Evolutionary conservation across 371 early-diverging fungal genomes (phyloP).

Genomic region (Syncephalis fuscata): DNA sequence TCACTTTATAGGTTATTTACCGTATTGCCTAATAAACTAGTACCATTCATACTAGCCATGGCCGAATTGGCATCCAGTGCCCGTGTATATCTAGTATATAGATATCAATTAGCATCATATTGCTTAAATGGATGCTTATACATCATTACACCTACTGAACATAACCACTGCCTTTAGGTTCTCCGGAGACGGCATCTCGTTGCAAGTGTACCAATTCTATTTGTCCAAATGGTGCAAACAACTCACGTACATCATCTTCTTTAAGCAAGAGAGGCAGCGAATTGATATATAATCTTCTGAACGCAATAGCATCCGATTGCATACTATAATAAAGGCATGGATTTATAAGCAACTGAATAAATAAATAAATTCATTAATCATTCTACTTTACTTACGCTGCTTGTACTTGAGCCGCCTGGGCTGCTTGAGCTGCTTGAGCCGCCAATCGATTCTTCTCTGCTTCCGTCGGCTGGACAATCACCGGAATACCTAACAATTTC

Average conservation of each 20-base stretch:
- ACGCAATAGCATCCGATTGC: slow-evolving; percentile 21
- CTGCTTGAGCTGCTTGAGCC: slow-evolving; percentile 27
- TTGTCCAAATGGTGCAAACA: slow-evolving; percentile 80
- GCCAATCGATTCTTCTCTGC: slow-evolving; percentile 82
- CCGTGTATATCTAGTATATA: slow-evolving; percentile 34
- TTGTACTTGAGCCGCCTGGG: slow-evolving; percentile 16
- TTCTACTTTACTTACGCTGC: neutral
- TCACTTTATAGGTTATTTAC: too few species aligned
- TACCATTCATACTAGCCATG: slow-evolving; percentile 71
- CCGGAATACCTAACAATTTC: slow-evolving; percentile 86
- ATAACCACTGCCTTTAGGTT: slow-evolving; percentile 77
- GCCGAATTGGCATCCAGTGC: slow-evolving; percentile 69
- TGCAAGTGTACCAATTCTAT: slow-evolving; percentile 71
- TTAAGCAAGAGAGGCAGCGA: slow-evolving; percentile 65
- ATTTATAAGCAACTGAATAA: neutral
- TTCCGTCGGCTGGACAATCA: slow-evolving; percentile 80
- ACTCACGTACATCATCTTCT: slow-evolving; percentile 62
- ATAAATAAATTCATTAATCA: neutral
- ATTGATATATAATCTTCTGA: slow-evolving; percentile 64
- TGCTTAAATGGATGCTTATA: neutral
- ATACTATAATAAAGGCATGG: neutral
- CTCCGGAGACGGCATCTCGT: slow-evolving; percentile 64
- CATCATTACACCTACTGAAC: slow-evolving; percentile 35
- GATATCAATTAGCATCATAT: neutral
- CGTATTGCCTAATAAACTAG: slow-evolving; percentile 56